Percentiles rank a stretch among this genome's conserved stretches.
Conservation (phyloP, 2,329 filamentous ascomycete species). For the Penicillium sp. region DNA sequence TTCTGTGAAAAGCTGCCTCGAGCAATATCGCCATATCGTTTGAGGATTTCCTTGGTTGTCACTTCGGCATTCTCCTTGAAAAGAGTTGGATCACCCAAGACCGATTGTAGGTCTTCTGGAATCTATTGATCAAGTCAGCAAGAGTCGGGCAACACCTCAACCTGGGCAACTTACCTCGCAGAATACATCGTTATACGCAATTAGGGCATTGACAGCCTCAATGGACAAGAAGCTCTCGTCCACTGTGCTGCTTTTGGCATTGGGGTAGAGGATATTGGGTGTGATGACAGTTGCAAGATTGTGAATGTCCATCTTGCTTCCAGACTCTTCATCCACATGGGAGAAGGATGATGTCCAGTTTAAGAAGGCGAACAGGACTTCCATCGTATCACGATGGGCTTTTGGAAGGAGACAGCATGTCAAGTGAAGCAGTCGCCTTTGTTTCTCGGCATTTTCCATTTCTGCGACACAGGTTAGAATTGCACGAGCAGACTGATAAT, state of each 20-base stretch:
- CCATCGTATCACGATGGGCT: slow-evolving; percentile 85
- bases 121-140: slow-evolving; percentile 57
- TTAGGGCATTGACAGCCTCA: slow-evolving; percentile 85
- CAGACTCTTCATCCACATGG: slow-evolving; percentile 92
- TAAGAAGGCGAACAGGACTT: slow-evolving; percentile 92
- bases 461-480: slow-evolving; percentile 44
- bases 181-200: slow-evolving; percentile 92
- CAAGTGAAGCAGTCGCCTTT: slow-evolving; percentile 81
- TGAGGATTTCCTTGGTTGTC: slow-evolving; percentile 95
- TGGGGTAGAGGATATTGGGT: slow-evolving; percentile 84
- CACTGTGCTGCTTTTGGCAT: slow-evolving; percentile 67
- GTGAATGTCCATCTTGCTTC: slow-evolving; percentile 98
- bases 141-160: background rate
- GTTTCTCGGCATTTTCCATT: slow-evolving; percentile 75
- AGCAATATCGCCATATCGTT: slow-evolving; percentile 81
- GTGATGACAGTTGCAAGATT: slow-evolving; percentile 97
- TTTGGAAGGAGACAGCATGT: slow-evolving; percentile 92
- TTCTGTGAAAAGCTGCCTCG: slow-evolving; percentile 61
- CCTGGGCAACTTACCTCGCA: slow-evolving; percentile 72
- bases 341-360: slow-evolving; percentile 98
- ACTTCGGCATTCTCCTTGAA: slow-evolving; percentile 82
- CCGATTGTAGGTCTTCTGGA: slow-evolving; percentile 82
- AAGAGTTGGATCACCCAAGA: slow-evolving; percentile 77
- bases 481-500: slow-evolving; percentile 10
- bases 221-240: slow-evolving; percentile 91